These are phyloP conservation scores for Suillus decipiens DNA, from an alignment of 768 basidiomycete species.

Conservation along the genomic window DNA sequence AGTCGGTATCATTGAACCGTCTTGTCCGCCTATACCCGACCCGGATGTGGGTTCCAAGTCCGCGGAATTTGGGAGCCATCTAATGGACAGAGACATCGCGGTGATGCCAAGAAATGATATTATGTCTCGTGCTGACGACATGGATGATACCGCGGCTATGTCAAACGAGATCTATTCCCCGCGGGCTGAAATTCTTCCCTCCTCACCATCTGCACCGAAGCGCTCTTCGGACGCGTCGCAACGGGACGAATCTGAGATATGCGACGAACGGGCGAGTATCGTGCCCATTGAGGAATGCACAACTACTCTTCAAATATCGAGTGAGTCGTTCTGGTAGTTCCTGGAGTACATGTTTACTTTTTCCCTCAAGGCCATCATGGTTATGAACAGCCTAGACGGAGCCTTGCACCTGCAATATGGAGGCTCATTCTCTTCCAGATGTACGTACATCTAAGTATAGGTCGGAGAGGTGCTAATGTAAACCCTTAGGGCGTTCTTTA, in stretches of 20 bases:
- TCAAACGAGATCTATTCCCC: not conserved
- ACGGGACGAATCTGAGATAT: not conserved
- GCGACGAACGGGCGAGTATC: not conserved
- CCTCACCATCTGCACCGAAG: not conserved
- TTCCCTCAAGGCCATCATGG: not conserved
- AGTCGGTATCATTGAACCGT: constrained; percentile 12
- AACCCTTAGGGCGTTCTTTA: constrained; percentile 42
- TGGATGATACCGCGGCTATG: not conserved
- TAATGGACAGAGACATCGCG: not conserved
- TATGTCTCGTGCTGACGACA: not conserved
- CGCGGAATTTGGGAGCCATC: not conserved
- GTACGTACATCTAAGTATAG: constrained; percentile 30
- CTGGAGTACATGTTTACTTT: not conserved
- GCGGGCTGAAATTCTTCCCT: not conserved
- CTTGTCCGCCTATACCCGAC: constrained; percentile 22
- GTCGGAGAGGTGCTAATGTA: constrained; percentile 5
- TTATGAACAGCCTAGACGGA: not conserved
- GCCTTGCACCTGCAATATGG: constrained; percentile 48
- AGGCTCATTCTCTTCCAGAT: constrained; percentile 58
- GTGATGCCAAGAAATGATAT: not conserved
- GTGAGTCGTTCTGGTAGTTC: not conserved
- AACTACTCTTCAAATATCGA: constrained; percentile 7
- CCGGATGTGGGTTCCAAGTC: constrained; percentile 12
- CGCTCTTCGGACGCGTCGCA: not conserved
- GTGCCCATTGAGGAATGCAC: not conserved